phyloP scores from a whole-genome alignment of 768 basidiomycete genomes.

The Crepidotus variabilis region DNA sequence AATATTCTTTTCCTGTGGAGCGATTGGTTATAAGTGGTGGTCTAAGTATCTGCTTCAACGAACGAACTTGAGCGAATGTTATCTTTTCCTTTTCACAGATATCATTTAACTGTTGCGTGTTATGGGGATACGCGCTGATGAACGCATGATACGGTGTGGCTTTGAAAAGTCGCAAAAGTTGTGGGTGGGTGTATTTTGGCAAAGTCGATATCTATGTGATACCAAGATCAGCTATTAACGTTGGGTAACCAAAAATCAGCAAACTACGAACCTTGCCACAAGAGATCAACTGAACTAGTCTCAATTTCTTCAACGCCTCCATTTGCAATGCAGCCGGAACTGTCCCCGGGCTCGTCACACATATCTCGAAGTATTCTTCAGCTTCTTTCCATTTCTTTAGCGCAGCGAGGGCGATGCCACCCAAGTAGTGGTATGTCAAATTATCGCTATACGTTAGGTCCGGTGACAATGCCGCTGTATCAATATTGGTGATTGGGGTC shows the following conservation, averaged over 20 bases:
- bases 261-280: slow-evolving; percentile 59
- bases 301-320: slow-evolving; percentile 83
- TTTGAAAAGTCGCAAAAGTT: slow-evolving; percentile 60
- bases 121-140: slow-evolving; percentile 62
- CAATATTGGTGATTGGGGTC: slow-evolving; percentile 64
- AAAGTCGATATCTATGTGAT: slow-evolving; percentile 37
- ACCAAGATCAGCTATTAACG: neutral
- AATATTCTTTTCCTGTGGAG: slow-evolving; percentile 61
- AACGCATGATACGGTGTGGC: slow-evolving; percentile 61
- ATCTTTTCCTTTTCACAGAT: slow-evolving; percentile 54
- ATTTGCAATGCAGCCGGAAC: slow-evolving; percentile 69
- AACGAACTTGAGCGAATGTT: slow-evolving; percentile 49
- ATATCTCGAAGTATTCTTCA: slow-evolving; percentile 78
- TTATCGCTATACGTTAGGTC: slow-evolving; percentile 78
- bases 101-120: slow-evolving; percentile 37
- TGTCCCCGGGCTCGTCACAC: slow-evolving; percentile 57
- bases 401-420: slow-evolving; percentile 64
- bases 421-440: slow-evolving; percentile 81
- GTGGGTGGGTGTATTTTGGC: slow-evolving; percentile 72
- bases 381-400: slow-evolving; percentile 68
- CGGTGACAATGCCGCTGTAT: slow-evolving; percentile 31
- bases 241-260: neutral
- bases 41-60: too few relatives aligned
- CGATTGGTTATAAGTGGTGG: too few relatives aligned
- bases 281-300: slow-evolving; percentile 73